Conservation (phyloP, 768 basidiomycete genomes). For the Mycena albidolilacea region DNA sequence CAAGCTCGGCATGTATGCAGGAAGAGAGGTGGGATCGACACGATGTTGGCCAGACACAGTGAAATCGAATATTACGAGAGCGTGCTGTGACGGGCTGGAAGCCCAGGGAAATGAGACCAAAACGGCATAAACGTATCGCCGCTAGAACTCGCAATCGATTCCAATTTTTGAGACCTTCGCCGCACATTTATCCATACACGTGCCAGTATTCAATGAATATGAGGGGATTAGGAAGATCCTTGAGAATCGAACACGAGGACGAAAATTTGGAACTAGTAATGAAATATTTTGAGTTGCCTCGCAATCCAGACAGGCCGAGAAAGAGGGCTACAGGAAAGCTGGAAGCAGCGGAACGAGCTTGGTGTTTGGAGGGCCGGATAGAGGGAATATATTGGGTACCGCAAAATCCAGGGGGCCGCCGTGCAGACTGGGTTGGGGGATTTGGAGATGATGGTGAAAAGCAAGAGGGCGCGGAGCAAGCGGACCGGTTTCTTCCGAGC, state of each 20-base stretch:
- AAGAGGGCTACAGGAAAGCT: conserved; percentile 9
- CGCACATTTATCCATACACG: conserved; percentile 13
- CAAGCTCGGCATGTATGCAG: too few species aligned
- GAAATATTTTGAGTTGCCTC: conserved; percentile 13
- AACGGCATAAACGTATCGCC: too few species aligned
- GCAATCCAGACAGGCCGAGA: conserved; percentile 7
- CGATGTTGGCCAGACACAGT: too few species aligned
- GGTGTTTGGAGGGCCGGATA: conserved; percentile 2
- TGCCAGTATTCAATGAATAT: not conserved
- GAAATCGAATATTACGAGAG: too few species aligned
- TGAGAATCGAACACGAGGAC: not conserved
- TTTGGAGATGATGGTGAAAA: conserved; percentile 12
- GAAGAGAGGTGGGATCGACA: too few species aligned
- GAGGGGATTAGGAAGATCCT: conserved; percentile 4
- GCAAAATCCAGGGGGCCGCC: not conserved
- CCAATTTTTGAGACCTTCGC: conserved; percentile 6
- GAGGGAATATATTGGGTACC: conserved; percentile 2
- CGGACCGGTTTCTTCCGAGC: conserved; percentile 5
- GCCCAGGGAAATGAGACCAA: too few species aligned
- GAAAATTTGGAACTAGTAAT: conserved; percentile 4
- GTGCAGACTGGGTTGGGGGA: conserved; percentile 1
- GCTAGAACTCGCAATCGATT: too few species aligned
- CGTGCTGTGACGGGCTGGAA: too few species aligned
- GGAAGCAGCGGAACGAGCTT: conserved; percentile 9
- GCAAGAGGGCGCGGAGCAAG: too few species aligned